Conservation (phyloP, 805 yeast genomes). For the Candida vartiovaarae region DNA sequence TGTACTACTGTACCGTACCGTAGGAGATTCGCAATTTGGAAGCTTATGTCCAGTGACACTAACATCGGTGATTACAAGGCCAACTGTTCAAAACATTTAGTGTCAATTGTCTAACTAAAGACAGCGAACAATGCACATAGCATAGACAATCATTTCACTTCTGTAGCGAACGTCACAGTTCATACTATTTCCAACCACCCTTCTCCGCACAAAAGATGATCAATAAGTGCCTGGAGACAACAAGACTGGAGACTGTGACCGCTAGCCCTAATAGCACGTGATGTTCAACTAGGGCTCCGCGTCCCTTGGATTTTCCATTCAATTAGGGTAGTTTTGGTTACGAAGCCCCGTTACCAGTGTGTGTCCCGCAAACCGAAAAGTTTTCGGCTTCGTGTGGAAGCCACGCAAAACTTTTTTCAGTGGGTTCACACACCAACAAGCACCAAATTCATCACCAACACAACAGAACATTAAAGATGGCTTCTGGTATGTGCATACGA, state of each 20-base stretch:
- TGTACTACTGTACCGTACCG: neutral
- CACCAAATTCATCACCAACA: conserved; percentile 6
- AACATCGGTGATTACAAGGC: too few species aligned
- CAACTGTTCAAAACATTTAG: too few species aligned
- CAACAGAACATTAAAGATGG: conserved; percentile 21
- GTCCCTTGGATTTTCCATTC: neutral
- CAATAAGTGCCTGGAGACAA: too few species aligned
- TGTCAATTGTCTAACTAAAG: too few species aligned
- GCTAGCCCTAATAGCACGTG: conserved; percentile 2
- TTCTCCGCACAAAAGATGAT: too few species aligned
- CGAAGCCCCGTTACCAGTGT: conserved; percentile 1
- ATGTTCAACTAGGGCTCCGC: conserved; percentile 1
- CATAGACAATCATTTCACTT: too few species aligned
- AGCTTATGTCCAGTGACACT: too few species aligned
- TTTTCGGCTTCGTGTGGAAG: conserved; percentile 2
- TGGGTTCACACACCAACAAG: conserved; percentile 5
- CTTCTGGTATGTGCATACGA: conserved; percentile 21
- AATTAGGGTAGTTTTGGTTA: conserved; percentile 1
- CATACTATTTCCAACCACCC: too few species aligned
- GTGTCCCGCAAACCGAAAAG: conserved; percentile 5
- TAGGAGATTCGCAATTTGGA: too few species aligned
- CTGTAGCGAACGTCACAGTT: too few species aligned
- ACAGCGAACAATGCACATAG: too few species aligned
- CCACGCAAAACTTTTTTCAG: conserved; percentile 24
- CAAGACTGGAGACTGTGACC: too few species aligned